Evolutionary conservation across 1,284 basidiomycete genomes (phyloP).

Genomic region (Austropuccinia psidii): DNA sequence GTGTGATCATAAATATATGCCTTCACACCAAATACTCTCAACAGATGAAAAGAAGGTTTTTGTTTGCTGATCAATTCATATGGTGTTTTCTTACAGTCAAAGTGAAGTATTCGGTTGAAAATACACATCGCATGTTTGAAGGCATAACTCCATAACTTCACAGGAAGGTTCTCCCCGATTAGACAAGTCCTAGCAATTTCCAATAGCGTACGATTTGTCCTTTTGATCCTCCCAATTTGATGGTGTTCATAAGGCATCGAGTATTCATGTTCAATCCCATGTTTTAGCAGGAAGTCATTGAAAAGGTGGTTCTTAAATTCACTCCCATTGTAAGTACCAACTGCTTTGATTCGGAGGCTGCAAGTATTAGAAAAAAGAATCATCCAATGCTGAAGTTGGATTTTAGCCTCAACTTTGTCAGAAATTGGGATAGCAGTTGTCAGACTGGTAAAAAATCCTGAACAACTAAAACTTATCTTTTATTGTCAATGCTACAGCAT

Average conservation of each 20-base stretch:
- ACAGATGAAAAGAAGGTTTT: not conserved
- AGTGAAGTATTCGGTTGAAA: not conserved
- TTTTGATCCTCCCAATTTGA: not conserved
- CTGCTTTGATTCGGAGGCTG: not conserved
- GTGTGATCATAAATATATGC: too few species aligned
- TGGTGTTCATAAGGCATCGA: not conserved
- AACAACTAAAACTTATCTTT: not conserved
- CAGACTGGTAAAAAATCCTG: not conserved
- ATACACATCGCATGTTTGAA: not conserved
- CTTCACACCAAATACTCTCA: too few species aligned
- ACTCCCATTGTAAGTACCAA: not conserved
- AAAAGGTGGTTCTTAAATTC: not conserved
- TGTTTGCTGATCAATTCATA: too few species aligned
- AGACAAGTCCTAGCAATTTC: constrained; percentile 2
- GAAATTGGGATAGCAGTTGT: not conserved
- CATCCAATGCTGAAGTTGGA: not conserved
- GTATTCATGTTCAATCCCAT: not conserved
- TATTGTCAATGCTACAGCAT: not conserved
- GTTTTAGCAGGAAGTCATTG: not conserved
- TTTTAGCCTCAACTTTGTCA: not conserved
- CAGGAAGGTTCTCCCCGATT: not conserved
- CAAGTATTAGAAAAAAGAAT: not conserved
- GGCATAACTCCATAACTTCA: not conserved
- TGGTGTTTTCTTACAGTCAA: not conserved
- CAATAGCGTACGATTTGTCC: not conserved